These are phyloP conservation scores for Fusarium pseudograminearum DNA, from an alignment of 2,329 filamentous ascomycete genomes.

Conservation along the genomic window DNA sequence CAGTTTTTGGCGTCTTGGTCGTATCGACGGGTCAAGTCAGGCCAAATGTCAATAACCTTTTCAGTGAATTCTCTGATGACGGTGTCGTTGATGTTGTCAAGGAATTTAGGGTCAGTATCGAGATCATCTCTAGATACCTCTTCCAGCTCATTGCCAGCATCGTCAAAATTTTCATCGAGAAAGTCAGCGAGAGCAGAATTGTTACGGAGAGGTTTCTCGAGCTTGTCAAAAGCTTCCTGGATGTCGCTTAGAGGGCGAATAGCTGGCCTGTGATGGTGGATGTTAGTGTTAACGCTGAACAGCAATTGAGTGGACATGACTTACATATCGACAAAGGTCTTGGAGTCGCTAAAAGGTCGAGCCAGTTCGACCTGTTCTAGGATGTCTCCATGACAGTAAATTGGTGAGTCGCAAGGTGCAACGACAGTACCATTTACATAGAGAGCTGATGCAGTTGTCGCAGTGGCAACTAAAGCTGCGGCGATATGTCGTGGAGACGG, in stretches of 20 bases:
- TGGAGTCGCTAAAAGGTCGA: conserved; percentile 73
- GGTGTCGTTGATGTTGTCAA: conserved; percentile 67
- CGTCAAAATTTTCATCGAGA: conserved; percentile 71
- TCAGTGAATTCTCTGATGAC: conserved; percentile 70
- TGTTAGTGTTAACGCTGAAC: conserved; percentile 22
- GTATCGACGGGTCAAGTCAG: conserved; percentile 73
- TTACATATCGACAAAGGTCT: conserved; percentile 78
- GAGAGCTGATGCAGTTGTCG: conserved; percentile 57
- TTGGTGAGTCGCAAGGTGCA: conserved; percentile 74
- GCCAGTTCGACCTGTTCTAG: conserved; percentile 73
- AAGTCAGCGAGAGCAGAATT: conserved; percentile 72
- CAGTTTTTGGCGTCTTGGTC: conserved; percentile 64
- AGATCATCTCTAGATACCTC: conserved; percentile 65
- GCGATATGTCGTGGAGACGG: conserved; percentile 43
- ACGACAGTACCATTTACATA: conserved; percentile 71
- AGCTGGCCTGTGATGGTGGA: conserved; percentile 62
- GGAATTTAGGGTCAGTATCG: conserved; percentile 67
- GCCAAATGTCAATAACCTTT: conserved; percentile 77
- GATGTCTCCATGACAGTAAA: conserved; percentile 76
- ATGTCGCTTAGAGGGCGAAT: conserved; percentile 70
- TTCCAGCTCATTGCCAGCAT: conserved; percentile 72
- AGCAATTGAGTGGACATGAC: conserved; percentile 31
- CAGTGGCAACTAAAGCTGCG: conserved; percentile 48
- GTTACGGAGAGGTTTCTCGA: conserved; percentile 71
- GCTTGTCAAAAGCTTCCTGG: conserved; percentile 68